Evolutionary conservation across 441 rosid genomes (phyloP).

Genomic region (Jatropha podagrica): DNA sequence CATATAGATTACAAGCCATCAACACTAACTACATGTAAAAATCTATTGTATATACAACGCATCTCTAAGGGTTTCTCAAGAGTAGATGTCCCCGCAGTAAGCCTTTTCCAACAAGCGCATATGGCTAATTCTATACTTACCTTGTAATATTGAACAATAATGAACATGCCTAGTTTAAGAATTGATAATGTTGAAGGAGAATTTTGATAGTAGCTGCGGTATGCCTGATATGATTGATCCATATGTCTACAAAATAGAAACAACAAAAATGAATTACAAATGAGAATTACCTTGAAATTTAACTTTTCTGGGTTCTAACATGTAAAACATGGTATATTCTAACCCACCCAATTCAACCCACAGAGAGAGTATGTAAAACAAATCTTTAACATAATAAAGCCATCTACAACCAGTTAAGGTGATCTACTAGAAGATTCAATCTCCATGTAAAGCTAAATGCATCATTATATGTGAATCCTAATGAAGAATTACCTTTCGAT

Average conservation of each 20-base stretch:
- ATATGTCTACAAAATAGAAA: conserved; percentile 52
- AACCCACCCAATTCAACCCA: too few species aligned
- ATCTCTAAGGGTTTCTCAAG: conserved; percentile 3
- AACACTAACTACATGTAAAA: neutral
- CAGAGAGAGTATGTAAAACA: neutral
- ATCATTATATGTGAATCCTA: neutral
- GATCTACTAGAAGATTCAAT: neutral
- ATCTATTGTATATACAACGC: neutral
- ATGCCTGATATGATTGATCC: conserved; percentile 72
- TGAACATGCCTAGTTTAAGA: conserved; percentile 11
- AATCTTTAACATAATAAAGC: neutral
- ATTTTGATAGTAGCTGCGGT: conserved; percentile 75
- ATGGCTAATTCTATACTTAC: conserved; percentile 1
- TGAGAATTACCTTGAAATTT: neutral
- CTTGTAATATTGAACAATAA: neutral
- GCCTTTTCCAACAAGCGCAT: conserved; percentile 1
- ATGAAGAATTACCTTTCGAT: conserved; percentile 51
- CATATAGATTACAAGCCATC: conserved; percentile 9
- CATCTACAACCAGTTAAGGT: neutral
- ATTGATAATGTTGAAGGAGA: conserved; percentile 63
- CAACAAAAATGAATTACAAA: conserved; percentile 1
- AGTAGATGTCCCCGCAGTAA: conserved; percentile 9
- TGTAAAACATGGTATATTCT: too few species aligned
- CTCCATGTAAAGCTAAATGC: neutral
- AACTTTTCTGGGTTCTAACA: neutral